phyloP scores from a whole-genome alignment of 768 basidiomycete genomes.

The Leccinum obscurum region DNA sequence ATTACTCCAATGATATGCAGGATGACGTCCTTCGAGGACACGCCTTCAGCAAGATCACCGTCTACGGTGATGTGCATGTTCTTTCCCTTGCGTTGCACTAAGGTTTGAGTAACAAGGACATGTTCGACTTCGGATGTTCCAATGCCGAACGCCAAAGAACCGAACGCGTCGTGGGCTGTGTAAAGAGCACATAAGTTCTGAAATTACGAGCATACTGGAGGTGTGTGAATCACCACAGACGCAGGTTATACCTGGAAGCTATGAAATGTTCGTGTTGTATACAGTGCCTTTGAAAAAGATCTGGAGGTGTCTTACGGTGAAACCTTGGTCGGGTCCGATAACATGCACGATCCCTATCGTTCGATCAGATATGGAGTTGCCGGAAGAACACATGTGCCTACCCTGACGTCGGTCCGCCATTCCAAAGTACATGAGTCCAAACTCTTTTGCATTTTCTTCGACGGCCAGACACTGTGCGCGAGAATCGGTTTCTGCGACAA shows the following conservation, averaged over 20 bases:
- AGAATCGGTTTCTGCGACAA: conserved; percentile 84
- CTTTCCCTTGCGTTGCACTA: conserved; percentile 84
- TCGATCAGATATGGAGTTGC: too few species aligned
- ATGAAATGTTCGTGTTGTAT: conserved; percentile 3
- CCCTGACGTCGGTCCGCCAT: conserved; percentile 89
- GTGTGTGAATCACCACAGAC: conserved; percentile 96
- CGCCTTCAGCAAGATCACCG: conserved; percentile 76
- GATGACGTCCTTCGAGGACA: conserved; percentile 88
- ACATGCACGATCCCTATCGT: too few species aligned
- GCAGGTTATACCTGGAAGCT: conserved; percentile 77
- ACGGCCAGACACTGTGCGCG: conserved; percentile 80
- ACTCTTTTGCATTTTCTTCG: conserved; percentile 89
- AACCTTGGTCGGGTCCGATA: conserved; percentile 89
- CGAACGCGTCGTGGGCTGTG: conserved; percentile 87
- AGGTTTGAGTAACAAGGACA: conserved; percentile 88
- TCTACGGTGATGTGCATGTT: conserved; percentile 93
- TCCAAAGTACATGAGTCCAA: conserved; percentile 90
- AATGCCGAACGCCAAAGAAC: conserved; percentile 90
- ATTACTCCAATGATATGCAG: conserved; percentile 89
- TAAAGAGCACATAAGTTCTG: background rate
- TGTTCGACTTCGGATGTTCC: conserved; percentile 95
- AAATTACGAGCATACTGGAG: conserved; percentile 57
- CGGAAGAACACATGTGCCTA: conserved; percentile 24
- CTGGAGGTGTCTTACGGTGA: conserved; percentile 53
- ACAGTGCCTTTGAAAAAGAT: background rate